Base-by-base conservation (phyloP, 495 filamentous ascomycete genomes). In the Lepidopterella palustris region DNA sequence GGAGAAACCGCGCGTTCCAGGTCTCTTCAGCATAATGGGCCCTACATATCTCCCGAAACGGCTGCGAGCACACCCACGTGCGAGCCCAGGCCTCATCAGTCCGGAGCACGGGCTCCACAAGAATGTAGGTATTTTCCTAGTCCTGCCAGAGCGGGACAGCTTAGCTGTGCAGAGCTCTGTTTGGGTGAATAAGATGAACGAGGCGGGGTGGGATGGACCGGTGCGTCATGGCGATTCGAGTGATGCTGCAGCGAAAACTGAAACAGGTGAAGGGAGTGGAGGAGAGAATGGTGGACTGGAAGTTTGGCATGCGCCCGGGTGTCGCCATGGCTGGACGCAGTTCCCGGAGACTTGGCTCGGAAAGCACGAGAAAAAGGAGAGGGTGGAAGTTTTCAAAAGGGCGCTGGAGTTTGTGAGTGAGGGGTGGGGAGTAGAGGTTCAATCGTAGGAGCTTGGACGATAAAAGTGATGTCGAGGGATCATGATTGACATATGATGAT, bases 281-380 rank as follows among this genome's bases (percentile, higher is more conserved):
- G 55, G 39, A 6, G 45, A 61, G 50, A 61, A 59, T 52, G 56
- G 57, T 4, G 64, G 64, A 5, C 29, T 73, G 42, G 64, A 70
- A 35, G 62, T 69, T 5, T 65, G 64, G 66, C 65, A 69, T 31
- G 65, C 64, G 21, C 60, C 61, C 13, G 62, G 59, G 10, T 68
- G 71, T 25, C 59, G 62, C 56, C 71, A 73, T 60, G 71, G 71
- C 23, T 73, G 71, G 71, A 72, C 71, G 15, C 63, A 65, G 57
- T 71, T 73, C 29, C 71, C 71, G 18, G 68, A 65, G 55, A 61
- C 51, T 5, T 58, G 57, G 21, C 31, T 73, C 28, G 53, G 58
- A 10, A 60, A 65, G 49, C 63, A 68, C 28, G 70, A 70, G 62
- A 64, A 66, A 56, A 58, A 53, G 23, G 68, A 69, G 53, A 48